Conservation (phyloP, 2,329 filamentous ascomycete species). For the Ophiocordyceps polyrhachis-furcata region DNA sequence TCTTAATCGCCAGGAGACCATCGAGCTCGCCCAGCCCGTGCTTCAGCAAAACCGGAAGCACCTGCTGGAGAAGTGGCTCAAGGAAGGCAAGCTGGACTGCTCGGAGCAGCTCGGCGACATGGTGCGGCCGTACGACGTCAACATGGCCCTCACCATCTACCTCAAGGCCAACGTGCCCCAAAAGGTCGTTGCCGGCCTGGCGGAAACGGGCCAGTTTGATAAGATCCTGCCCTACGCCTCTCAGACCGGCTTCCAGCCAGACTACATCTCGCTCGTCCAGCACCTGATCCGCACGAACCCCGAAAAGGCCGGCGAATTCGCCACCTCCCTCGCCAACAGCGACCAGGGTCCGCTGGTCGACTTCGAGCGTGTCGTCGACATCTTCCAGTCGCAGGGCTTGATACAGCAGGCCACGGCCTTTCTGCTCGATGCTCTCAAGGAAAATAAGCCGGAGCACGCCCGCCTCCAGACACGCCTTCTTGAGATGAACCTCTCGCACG, state of each 20-base stretch:
- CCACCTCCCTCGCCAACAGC: conserved; percentile 76
- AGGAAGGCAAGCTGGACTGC: conserved; percentile 86
- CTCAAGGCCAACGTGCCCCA: conserved; percentile 76
- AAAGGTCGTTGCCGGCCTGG: conserved; percentile 89
- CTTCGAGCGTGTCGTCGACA: conserved; percentile 84
- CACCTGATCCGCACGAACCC: conserved; percentile 83
- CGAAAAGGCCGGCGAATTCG: conserved; percentile 90
- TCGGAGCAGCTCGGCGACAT: conserved; percentile 94
- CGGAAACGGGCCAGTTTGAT: conserved; percentile 91
- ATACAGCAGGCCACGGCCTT: conserved; percentile 97
- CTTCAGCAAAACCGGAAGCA: conserved; percentile 89
- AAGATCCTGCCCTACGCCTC: conserved; percentile 86
- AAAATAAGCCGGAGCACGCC: conserved; percentile 85
- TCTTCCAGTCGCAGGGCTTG: conserved; percentile 97
- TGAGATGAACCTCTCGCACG: conserved; percentile 96
- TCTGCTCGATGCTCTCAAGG: conserved; percentile 83
- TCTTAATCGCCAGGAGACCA: conserved; percentile 80
- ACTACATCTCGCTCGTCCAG: conserved; percentile 81
- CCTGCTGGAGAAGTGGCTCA: conserved; percentile 92
- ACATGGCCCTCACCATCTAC: conserved; percentile 76
- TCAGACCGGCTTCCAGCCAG: conserved; percentile 76
- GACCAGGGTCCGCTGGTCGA: conserved; percentile 78
- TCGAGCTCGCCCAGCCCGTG: conserved; percentile 85
- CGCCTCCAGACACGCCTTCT: conserved; percentile 84
- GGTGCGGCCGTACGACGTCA: conserved; percentile 74